phyloP scores from a whole-genome alignment of 306 rosid species.

The Potentilla sterilis region DNA sequence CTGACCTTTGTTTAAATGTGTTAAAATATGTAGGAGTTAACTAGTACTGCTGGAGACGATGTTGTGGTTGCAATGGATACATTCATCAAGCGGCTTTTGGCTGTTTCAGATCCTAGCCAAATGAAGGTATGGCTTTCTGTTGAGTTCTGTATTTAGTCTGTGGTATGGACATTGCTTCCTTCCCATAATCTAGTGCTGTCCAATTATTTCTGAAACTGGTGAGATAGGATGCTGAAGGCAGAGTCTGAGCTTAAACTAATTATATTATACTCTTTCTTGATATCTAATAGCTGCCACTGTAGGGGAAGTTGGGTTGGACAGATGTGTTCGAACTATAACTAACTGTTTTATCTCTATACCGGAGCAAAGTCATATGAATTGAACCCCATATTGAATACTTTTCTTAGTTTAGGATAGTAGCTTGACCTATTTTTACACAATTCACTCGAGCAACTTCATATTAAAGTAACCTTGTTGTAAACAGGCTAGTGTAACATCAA shows the following conservation, averaged over 20 bases:
- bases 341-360: not conserved
- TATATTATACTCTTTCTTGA: not conserved
- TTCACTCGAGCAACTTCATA: not conserved
- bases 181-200: not conserved
- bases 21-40: constrained; percentile 62
- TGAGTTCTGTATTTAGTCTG: not conserved
- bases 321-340: not conserved
- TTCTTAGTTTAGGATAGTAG: not conserved
- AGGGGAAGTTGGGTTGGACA: not conserved
- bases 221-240: not conserved
- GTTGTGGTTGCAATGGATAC: constrained; percentile 91
- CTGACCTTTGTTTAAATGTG: not conserved
- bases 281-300: not conserved
- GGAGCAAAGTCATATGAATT: not conserved
- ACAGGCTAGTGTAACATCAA: constrained; percentile 73
- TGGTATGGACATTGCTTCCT: not conserved
- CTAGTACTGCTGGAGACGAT: constrained; percentile 94
- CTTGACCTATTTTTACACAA: not conserved
- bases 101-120: constrained; percentile 84
- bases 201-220: not conserved
- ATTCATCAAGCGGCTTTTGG: constrained; percentile 91
- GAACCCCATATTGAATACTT: not conserved
- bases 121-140: constrained; percentile 59
- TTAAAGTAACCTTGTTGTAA: constrained; percentile 6
- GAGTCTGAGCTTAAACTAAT: not conserved